Base-by-base conservation (phyloP, 2,329 filamentous ascomycete genomes). In the Diaporthe vaccinii region DNA sequence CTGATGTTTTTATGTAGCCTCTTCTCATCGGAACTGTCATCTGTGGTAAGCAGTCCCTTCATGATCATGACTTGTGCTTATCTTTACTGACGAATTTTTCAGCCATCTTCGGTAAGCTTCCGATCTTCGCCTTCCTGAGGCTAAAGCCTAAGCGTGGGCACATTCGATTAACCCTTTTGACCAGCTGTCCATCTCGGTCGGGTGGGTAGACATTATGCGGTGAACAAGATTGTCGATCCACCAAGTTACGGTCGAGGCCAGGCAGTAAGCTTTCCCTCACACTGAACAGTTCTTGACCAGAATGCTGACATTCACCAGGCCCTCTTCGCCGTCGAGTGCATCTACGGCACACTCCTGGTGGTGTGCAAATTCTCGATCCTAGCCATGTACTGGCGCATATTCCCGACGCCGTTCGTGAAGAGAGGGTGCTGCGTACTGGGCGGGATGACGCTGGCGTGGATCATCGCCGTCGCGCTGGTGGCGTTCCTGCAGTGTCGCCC, bases 321-420 rank as follows among this genome's bases (percentile, higher is more conserved):
- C 49, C 65, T 69, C 1, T 69, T 69, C n/a, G 65, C 65, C 28
- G 65, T 69, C 49, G 71, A 73, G 34, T 46, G 49, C 34, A 46
- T 67, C 9, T 73, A 73, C 12, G 49, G 46, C 25, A 57, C 46
- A 1, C 41, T 62, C 8, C 34, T 73, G 15, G 46, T 67, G 17
- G 36, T 57, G 22, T 65, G 46, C 58, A 73, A 73, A 20, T 73
- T 55, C 14, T 65, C 58, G 20, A 49, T 73, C 34, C 25, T 73
- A 5, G 57, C 71, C 20, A 73, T 73, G 71, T 73, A 73, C 59
- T 67, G 53, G 49, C 71, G 71, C 31, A 73, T 73, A n/a, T 73
- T 73, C 58, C 71, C 71, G 41, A 73, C 71, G 2, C n/a, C 34
- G 4, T 67, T 67, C 36, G 61, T 73, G 5, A 73, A 46, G 59